Percentiles rank a stretch among this genome's conserved stretches.
phyloP scores from a whole-genome alignment of 2,329 filamentous ascomycete genomes.

The Paradendryphiella salina region DNA sequence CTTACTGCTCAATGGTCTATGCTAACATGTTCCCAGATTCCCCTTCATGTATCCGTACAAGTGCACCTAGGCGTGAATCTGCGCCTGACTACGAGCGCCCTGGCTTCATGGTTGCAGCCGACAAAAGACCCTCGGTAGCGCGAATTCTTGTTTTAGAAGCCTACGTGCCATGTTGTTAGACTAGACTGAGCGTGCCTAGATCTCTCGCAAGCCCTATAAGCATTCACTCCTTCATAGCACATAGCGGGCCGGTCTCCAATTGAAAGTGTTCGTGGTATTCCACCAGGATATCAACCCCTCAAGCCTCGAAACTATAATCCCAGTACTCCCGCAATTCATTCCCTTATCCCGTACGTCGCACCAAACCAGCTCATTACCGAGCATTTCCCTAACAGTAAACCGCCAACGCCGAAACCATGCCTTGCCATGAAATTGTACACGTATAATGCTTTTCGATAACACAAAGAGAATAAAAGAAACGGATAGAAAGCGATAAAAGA shows the following conservation, averaged over 20 bases:
- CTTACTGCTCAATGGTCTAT: no score
- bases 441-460: conserved; percentile 24
- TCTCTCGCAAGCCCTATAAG: not conserved
- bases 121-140: not conserved
- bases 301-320: not conserved
- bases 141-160: not conserved
- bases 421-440: conserved; percentile 2
- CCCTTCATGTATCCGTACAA: no score
- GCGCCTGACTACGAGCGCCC: not conserved
- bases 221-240: not conserved
- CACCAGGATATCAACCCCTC: not conserved
- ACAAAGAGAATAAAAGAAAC: conserved; percentile 14
- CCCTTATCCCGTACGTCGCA: not conserved
- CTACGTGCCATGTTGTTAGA: not conserved
- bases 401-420: conserved; percentile 36
- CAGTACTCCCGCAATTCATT: not conserved
- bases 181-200: not conserved
- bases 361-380: conserved; percentile 1
- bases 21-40: no score
- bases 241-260: not conserved
- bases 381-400: not conserved
- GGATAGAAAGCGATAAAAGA: not conserved
- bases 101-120: not conserved
- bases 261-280: conserved; percentile 5
- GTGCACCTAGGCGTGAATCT: not conserved